Evolutionary conservation across 768 basidiomycete species (phyloP).

Genomic region (Amanita fuliginea): DNA sequence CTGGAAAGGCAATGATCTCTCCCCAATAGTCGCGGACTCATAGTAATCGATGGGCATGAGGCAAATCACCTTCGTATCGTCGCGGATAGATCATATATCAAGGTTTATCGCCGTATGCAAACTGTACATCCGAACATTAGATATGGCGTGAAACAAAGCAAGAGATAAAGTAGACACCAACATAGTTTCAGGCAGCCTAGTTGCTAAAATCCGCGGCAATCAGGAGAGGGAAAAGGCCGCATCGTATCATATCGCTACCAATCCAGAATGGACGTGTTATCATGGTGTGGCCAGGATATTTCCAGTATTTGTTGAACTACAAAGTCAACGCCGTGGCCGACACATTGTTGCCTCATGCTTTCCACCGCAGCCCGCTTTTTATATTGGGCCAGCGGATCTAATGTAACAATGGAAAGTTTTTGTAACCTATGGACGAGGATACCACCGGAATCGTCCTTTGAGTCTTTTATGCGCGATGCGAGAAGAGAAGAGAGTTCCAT

Average conservation of each 20-base stretch:
- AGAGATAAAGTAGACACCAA: neutral
- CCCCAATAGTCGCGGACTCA: neutral
- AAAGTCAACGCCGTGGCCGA: neutral
- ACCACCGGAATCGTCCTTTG: neutral
- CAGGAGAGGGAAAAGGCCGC: neutral
- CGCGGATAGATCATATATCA: neutral
- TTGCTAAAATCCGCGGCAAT: neutral
- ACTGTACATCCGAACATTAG: neutral
- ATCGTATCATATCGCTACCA: neutral
- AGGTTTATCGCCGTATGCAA: neutral
- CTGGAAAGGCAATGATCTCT: neutral
- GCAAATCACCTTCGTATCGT: neutral
- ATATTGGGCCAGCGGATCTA: neutral
- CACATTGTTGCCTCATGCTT: neutral
- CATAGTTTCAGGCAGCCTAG: neutral
- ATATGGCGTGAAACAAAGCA: neutral
- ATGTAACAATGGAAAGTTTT: neutral
- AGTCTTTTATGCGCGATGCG: neutral
- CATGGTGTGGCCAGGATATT: neutral
- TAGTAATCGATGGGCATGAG: neutral
- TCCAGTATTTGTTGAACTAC: neutral
- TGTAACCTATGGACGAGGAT: neutral
- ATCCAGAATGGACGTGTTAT: constrained; percentile 2
- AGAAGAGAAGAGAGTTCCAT: neutral
- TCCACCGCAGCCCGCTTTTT: neutral